phyloP scores from a whole-genome alignment of 2,329 filamentous ascomycete species.

The Penicillium sp. region DNA sequence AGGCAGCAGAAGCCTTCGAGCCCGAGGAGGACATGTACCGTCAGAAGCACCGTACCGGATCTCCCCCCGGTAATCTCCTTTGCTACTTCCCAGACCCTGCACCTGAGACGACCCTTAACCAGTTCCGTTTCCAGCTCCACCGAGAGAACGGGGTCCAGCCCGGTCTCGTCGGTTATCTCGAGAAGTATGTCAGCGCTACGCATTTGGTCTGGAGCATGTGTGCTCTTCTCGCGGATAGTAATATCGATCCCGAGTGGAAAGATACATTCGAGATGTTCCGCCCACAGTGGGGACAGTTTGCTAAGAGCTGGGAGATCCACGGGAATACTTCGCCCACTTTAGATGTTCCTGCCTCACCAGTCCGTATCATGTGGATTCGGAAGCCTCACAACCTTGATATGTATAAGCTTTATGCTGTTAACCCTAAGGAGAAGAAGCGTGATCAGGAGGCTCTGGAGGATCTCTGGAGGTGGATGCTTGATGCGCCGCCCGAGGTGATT shows the following conservation, averaged over 20 bases:
- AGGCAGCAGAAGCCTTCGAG: background rate
- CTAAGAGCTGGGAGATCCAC: background rate
- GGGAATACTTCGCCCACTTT: background rate
- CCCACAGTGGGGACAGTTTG: background rate
- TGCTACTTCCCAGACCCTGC: background rate
- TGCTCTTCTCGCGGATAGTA: background rate
- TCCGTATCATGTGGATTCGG: background rate
- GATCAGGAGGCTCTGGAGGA: background rate
- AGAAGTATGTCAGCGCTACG: background rate
- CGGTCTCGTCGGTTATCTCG: background rate
- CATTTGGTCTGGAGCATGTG: slow-evolving; percentile 4
- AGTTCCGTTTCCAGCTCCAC: background rate
- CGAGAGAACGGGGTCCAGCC: background rate
- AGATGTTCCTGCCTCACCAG: background rate
- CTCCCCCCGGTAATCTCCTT: background rate
- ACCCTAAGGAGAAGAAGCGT: background rate
- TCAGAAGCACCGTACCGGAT: background rate
- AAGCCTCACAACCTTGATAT: background rate
- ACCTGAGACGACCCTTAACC: background rate
- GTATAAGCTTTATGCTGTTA: background rate
- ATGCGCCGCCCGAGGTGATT: background rate
- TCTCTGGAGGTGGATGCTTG: background rate
- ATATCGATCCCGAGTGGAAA: background rate
- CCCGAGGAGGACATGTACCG: background rate
- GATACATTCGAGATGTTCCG: background rate